These are phyloP conservation scores for Dendrobium huoshanense DNA, from an alignment of 106 monocot species.

Conservation along the genomic window DNA sequence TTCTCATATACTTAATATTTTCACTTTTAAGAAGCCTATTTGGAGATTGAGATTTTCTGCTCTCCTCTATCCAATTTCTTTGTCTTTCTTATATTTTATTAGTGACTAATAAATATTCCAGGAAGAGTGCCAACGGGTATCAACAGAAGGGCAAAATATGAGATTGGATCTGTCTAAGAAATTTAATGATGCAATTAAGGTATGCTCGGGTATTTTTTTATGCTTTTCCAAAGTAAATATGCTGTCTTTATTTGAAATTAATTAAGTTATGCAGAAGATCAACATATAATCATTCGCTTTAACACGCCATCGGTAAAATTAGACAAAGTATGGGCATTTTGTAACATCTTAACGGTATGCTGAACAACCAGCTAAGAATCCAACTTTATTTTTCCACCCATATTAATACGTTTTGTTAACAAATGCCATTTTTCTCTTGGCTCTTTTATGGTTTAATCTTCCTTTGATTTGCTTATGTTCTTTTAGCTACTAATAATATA, in stretches of 20 bases:
- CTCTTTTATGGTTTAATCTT: not conserved
- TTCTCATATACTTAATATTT: not conserved
- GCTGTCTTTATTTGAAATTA: not conserved
- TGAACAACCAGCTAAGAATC: not conserved
- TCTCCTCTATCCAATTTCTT: not conserved
- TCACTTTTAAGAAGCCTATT: not conserved
- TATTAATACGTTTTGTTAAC: not conserved
- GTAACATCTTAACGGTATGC: not conserved
- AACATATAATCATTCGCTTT: constrained; percentile 1
- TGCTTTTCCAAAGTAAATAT: constrained; percentile 1
- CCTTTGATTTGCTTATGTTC: not conserved
- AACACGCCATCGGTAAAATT: not conserved
- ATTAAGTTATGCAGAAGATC: not conserved
- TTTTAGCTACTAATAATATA: not conserved
- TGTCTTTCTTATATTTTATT: not conserved
- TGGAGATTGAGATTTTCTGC: not conserved
- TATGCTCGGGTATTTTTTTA: constrained; percentile 5
- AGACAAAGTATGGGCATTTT: not conserved
- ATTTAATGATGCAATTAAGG: constrained; percentile 95
- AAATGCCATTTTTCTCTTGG: not conserved
- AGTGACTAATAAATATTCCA: constrained; percentile 19
- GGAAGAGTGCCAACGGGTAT: constrained; percentile 91
- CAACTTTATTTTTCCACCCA: not conserved
- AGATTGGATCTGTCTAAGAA: constrained; percentile 80
- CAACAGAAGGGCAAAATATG: constrained; percentile 86